A percentile compares a stretch with the other conserved stretches of the same genome.
These are phyloP conservation scores for Ormosia emarginata DNA, from an alignment of 306 rosid species.

Conservation along the genomic window DNA sequence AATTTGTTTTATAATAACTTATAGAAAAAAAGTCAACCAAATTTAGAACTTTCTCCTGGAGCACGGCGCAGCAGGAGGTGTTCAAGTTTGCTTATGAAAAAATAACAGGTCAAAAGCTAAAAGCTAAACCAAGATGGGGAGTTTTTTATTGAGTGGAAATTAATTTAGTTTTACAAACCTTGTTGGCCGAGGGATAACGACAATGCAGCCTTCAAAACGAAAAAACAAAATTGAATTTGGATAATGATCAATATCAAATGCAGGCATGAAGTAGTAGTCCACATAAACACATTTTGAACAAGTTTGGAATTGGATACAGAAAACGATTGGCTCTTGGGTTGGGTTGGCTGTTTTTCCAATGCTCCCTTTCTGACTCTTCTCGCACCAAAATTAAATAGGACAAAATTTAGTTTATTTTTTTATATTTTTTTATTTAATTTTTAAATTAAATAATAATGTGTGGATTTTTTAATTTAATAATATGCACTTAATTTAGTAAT, in stretches of 20 bases:
- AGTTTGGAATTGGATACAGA: neutral
- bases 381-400: neutral
- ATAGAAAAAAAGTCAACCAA: neutral
- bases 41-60: neutral
- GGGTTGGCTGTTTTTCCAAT: neutral
- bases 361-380: too few relatives aligned
- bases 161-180: neutral
- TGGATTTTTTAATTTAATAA: too few relatives aligned
- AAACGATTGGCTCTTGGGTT: neutral
- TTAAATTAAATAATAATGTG: too few relatives aligned
- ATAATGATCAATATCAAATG: neutral
- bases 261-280: neutral
- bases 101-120: neutral
- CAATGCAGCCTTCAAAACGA: constrained; percentile 47
- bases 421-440: too few relatives aligned
- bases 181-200: constrained; percentile 15
- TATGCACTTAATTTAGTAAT: too few relatives aligned
- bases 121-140: neutral
- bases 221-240: neutral
- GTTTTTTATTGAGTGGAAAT: neutral
- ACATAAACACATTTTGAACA: neutral
- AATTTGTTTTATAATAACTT: neutral
- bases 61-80: neutral
- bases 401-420: too few relatives aligned
- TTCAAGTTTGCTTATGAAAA: too few relatives aligned